These are phyloP conservation scores for Harringtonia lauricola DNA, from an alignment of 2,329 filamentous ascomycete species.

Conservation along the genomic window DNA sequence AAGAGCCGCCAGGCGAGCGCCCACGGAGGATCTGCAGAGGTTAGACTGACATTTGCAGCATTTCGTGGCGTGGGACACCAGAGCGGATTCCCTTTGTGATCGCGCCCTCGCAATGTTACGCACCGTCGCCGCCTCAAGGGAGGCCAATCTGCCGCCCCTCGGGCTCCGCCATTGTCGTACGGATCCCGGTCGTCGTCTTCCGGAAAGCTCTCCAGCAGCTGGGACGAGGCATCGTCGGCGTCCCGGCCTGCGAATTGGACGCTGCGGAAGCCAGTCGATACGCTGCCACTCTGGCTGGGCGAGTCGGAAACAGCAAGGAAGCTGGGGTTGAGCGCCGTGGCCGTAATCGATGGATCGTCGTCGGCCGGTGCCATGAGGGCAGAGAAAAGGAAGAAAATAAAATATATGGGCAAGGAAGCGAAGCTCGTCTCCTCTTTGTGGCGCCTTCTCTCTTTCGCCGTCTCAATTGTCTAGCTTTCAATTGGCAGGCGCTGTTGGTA, in stretches of 20 bases:
- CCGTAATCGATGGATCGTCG: too few species aligned
- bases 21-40: conserved; percentile 30
- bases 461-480: too few species aligned
- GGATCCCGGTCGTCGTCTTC: conserved; percentile 4
- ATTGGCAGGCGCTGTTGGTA: too few species aligned
- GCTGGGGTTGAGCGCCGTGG: too few species aligned
- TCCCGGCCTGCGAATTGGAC: conserved; percentile 6
- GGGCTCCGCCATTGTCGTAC: conserved; percentile 1
- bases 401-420: background rate
- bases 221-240: conserved; percentile 2
- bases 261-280: conserved; percentile 7
- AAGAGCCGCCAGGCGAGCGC: conserved; percentile 43
- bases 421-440: too few species aligned
- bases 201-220: conserved; percentile 2
- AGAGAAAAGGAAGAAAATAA: background rate
- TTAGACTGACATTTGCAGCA: background rate
- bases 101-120: too few species aligned
- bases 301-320: background rate
- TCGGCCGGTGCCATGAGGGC: background rate
- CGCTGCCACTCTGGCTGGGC: conserved; percentile 4
- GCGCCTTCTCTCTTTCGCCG: too few species aligned
- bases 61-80: background rate
- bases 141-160: conserved; percentile 6
- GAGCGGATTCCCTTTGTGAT: too few species aligned
- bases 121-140: conserved; percentile 5